Percentiles rank a stretch among this genome's conserved stretches.
Evolutionary conservation across 129 eudicot genomes (phyloP).

Genomic region (Chrysanthemum lavandulifolium): DNA sequence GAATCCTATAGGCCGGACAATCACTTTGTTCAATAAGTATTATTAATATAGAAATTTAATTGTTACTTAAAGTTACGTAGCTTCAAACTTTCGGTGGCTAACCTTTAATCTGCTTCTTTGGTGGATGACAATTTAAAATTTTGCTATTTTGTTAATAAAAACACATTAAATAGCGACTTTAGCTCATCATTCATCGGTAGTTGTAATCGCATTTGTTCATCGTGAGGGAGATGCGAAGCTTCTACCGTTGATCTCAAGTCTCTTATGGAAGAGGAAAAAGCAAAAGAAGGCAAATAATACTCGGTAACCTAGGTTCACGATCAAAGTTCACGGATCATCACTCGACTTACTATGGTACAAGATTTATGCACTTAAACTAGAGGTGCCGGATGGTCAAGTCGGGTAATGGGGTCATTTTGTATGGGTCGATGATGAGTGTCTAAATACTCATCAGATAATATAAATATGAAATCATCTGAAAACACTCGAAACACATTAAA

Average conservation of each 20-base stretch:
- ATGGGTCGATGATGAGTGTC: no score
- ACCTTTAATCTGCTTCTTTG: neutral
- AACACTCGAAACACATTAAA: no score
- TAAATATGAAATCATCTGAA: no score
- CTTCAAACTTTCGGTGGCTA: neutral
- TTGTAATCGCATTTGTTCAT: slow-evolving; percentile 15
- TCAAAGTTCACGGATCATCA: slow-evolving; percentile 72
- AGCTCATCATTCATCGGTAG: slow-evolving; percentile 29
- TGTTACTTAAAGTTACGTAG: no score
- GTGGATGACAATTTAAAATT: neutral
- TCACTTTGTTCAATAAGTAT: neutral
- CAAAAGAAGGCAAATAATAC: slow-evolving; percentile 58
- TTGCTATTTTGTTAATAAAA: neutral
- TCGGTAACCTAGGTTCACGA: slow-evolving; percentile 45
- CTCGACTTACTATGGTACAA: slow-evolving; percentile 74
- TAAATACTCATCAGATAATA: no score
- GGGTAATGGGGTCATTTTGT: neutral
- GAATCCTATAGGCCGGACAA: neutral
- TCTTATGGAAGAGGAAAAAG: slow-evolving; percentile 82
- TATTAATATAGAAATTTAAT: neutral
- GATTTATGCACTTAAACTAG: slow-evolving; percentile 12
- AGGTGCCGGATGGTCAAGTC: neutral
- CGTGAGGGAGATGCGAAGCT: slow-evolving; percentile 56
- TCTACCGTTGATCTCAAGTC: slow-evolving; percentile 57
- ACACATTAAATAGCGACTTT: slow-evolving; percentile 9